phyloP scores from a whole-genome alignment of 208 protist genomes.

The Trypanosoma congolense region DNA sequence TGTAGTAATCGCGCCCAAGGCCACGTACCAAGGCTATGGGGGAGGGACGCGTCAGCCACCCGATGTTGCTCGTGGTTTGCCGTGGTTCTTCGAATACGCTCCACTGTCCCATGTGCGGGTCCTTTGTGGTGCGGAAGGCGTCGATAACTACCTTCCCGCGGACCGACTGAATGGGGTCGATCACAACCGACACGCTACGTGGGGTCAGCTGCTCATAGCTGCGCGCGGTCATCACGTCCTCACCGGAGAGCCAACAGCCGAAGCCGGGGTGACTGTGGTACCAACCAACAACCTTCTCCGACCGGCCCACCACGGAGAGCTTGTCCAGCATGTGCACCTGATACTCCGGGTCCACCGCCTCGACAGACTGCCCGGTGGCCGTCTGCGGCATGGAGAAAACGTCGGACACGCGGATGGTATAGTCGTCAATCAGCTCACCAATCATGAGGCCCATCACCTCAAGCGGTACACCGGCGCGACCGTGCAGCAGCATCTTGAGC shows the following conservation, averaged over 20 bases:
- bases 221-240: slow-evolving; percentile 99
- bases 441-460: slow-evolving; percentile 99
- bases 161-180: slow-evolving; percentile 99
- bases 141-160: slow-evolving; percentile 99
- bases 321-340: slow-evolving; percentile 99
- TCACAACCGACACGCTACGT: slow-evolving; percentile 99
- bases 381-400: slow-evolving; percentile 99
- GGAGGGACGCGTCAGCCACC: slow-evolving; percentile 98
- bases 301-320: slow-evolving; percentile 97
- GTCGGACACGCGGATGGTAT: slow-evolving; percentile 98
- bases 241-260: slow-evolving; percentile 99
- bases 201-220: slow-evolving; percentile 97
- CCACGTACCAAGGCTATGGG: slow-evolving; percentile 97
- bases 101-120: slow-evolving; percentile 42
- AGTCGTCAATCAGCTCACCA: slow-evolving; percentile 99
- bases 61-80: slow-evolving; percentile 99
- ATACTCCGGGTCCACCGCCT: slow-evolving; percentile 99
- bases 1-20: slow-evolving; percentile 99
- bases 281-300: slow-evolving; percentile 99
- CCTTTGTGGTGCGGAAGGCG: slow-evolving; percentile 97
- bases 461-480: slow-evolving; percentile 98
- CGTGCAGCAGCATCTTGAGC: slow-evolving; percentile 99
- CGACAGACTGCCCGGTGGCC: slow-evolving; percentile 97
- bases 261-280: slow-evolving; percentile 99
- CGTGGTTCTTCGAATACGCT: slow-evolving; percentile 89